Percentiles rank a stretch among this genome's conserved stretches.
Evolutionary conservation across 2,329 filamentous ascomycete genomes (phyloP).

Genomic region (Exserohilum turcica): DNA sequence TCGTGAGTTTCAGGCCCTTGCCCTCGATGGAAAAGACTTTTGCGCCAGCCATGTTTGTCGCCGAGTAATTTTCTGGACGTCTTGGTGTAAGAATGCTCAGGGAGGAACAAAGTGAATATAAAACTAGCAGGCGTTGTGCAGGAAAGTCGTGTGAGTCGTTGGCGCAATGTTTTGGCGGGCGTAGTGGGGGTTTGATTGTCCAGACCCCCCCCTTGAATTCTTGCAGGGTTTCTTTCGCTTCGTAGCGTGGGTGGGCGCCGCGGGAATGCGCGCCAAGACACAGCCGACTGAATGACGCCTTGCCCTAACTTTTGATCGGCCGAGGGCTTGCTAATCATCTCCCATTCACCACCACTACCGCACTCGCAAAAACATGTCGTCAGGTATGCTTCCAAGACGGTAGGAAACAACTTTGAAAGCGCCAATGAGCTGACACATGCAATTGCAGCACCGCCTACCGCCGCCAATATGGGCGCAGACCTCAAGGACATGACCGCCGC

Average conservation of each 20-base stretch:
- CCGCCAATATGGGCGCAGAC: slow-evolving; percentile 54
- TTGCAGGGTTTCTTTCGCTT: slow-evolving; percentile 14
- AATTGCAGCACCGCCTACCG: slow-evolving; percentile 34
- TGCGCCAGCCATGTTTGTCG: slow-evolving; percentile 49
- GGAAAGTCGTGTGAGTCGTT: slow-evolving; percentile 6
- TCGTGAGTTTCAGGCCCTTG: slow-evolving; percentile 90
- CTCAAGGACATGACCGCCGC: slow-evolving; percentile 48
- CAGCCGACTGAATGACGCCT: slow-evolving; percentile 18
- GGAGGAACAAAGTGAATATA: slow-evolving; percentile 5
- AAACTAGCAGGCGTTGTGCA: slow-evolving; percentile 1
- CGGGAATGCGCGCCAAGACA: slow-evolving; percentile 32
- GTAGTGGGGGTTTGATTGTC: slow-evolving; percentile 39
- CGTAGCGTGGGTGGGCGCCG: slow-evolving; percentile 16
- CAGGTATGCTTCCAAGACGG: slow-evolving; percentile 34
- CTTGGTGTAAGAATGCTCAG: slow-evolving; percentile 6
- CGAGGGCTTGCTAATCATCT: slow-evolving; percentile 36
- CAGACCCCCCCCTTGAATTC: slow-evolving; percentile 12
- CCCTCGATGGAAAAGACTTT: slow-evolving; percentile 90
- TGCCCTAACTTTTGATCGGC: slow-evolving; percentile 10
- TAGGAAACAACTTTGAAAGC: background rate
- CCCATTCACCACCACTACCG: slow-evolving; percentile 17
- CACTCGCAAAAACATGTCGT: slow-evolving; percentile 40
- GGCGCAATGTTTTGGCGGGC: slow-evolving; percentile 32
- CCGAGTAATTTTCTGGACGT: background rate
- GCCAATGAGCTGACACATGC: slow-evolving; percentile 11